phyloP scores from a whole-genome alignment of 148 eudicot species.

The Heliamphora exappendiculata region DNA sequence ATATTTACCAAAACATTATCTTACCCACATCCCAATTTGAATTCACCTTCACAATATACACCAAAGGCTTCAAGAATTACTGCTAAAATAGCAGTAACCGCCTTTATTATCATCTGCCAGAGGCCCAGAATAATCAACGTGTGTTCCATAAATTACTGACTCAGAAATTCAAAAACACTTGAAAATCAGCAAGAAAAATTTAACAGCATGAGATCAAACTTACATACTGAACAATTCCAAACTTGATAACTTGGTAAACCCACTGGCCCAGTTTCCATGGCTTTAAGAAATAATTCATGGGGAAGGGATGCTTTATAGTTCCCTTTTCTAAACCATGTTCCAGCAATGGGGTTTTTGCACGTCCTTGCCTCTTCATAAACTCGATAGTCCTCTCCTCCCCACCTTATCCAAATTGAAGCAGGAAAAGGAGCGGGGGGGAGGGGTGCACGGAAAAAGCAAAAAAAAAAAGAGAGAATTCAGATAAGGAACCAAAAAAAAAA shows the following conservation, averaged over 20 bases:
- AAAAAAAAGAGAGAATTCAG: not conserved
- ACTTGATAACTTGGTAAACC: constrained; percentile 91
- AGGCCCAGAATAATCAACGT: constrained; percentile 7
- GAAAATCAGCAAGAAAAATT: constrained; percentile 12
- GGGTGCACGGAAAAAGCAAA: not conserved
- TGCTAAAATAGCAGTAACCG: constrained; percentile 74
- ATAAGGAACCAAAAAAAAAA: not conserved
- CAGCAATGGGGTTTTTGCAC: constrained; percentile 63
- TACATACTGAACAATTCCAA: constrained; percentile 98
- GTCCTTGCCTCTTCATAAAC: constrained; percentile 92
- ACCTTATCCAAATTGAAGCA: constrained; percentile 37
- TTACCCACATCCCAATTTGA: constrained; percentile 90
- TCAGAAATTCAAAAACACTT: constrained; percentile 3
- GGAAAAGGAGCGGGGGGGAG: not conserved
- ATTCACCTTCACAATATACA: constrained; percentile 96
- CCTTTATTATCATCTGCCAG: constrained; percentile 93
- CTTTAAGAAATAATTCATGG: constrained; percentile 66
- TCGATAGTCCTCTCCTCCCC: constrained; percentile 88
- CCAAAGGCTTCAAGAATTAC: constrained; percentile 84
- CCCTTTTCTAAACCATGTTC: constrained; percentile 76
- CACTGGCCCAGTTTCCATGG: constrained; percentile 86
- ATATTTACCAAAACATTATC: constrained; percentile 3
- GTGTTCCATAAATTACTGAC: constrained; percentile 8
- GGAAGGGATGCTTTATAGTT: constrained; percentile 78
- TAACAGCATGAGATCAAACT: constrained; percentile 28